These are phyloP conservation scores for Ophiostoma sp. DNA, from an alignment of 2,329 filamentous ascomycete genomes.

Conservation along the genomic window DNA sequence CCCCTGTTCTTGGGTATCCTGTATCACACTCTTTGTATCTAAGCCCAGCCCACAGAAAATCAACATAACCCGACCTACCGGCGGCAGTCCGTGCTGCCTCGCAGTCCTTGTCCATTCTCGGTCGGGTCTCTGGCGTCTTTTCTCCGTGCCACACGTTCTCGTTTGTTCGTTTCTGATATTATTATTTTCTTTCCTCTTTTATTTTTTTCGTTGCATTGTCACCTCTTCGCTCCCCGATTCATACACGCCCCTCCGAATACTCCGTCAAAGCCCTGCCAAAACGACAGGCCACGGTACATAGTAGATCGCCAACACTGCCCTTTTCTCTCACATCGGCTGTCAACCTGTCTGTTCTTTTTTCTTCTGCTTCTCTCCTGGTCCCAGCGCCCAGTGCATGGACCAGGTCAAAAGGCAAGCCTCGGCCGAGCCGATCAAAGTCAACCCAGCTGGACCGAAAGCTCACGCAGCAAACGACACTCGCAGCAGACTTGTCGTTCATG, in stretches of 20 bases:
- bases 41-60: not conserved
- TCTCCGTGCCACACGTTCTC: constrained; percentile 16
- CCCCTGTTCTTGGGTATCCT: constrained; percentile 10
- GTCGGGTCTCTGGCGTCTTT: constrained; percentile 18
- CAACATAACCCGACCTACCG: constrained; percentile 15
- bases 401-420: constrained; percentile 7
- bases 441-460: not conserved
- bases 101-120: constrained; percentile 10
- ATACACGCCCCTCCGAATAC: not conserved
- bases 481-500: not conserved
- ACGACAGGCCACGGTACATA: not conserved
- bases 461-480: not conserved
- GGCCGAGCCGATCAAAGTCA: constrained; percentile 7
- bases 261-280: not conserved
- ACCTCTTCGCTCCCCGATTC: not conserved
- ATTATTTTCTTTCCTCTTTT: not conserved
- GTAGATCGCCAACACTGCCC: not conserved
- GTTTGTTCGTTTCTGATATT: not conserved
- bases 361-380: not conserved
- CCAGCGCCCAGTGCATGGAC: not conserved
- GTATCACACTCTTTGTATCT: constrained; percentile 12
- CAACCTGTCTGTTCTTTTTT: not conserved
- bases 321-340: not conserved
- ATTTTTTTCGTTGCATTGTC: not conserved
- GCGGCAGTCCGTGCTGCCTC: constrained; percentile 9